These are phyloP conservation scores for Ophiostoma ips DNA, from an alignment of 2,329 filamentous ascomycete species.

Conservation along the genomic window DNA sequence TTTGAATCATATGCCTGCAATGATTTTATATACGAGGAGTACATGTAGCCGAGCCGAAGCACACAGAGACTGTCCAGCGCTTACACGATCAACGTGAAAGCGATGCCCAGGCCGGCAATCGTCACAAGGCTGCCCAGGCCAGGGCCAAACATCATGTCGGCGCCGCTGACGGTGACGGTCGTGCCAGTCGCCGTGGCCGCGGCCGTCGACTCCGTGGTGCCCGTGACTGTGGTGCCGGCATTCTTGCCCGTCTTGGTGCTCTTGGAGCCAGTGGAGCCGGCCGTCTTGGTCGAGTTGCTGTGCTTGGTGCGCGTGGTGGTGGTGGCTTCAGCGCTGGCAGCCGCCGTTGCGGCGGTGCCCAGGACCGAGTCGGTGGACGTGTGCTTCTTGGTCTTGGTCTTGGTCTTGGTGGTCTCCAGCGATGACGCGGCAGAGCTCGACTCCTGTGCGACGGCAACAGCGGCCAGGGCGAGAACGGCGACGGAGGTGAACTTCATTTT, in stretches of 20 bases:
- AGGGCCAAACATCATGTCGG: constrained; percentile 1
- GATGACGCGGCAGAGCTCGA: background rate
- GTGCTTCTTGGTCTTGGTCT: constrained; percentile 7
- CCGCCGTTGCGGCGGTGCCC: background rate
- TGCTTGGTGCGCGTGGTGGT: constrained; percentile 3
- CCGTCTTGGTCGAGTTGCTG: constrained; percentile 6
- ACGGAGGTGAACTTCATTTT: constrained; percentile 10
- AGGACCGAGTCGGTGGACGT: background rate
- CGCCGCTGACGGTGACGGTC: constrained; percentile 5
- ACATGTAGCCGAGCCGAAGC: too few species aligned
- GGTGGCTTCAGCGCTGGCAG: background rate
- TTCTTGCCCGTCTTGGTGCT: constrained; percentile 4
- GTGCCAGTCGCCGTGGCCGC: background rate
- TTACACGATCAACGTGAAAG: background rate
- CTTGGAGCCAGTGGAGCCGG: background rate
- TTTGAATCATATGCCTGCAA: too few species aligned
- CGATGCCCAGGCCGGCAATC: constrained; percentile 9
- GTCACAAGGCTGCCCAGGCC: constrained; percentile 6
- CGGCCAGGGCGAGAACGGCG: constrained; percentile 9
- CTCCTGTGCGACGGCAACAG: constrained; percentile 10
- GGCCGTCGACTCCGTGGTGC: constrained; percentile 1
- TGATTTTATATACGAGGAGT: too few species aligned
- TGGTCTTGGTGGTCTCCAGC: background rate
- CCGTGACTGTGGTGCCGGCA: background rate
- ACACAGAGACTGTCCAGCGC: too few species aligned